phyloP scores from a whole-genome alignment of 371 early-diverging fungal genomes.

The Chytridiales sp. region DNA sequence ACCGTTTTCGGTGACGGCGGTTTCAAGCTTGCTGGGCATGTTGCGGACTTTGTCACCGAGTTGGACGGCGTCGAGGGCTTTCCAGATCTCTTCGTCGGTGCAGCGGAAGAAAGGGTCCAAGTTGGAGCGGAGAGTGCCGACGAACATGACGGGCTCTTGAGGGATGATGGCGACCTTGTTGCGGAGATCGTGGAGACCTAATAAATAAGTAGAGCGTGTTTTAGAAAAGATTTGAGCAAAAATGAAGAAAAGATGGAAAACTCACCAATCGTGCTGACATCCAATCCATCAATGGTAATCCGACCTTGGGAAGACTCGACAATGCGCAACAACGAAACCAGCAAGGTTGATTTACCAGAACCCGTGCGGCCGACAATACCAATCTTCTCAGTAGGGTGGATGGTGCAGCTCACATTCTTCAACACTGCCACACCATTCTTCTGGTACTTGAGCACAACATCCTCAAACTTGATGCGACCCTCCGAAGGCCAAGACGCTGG shows the following conservation, averaged over 20 bases:
- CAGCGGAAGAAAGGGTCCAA: conserved; percentile 36
- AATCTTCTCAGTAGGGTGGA: conserved; percentile 38
- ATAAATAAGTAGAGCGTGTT: too few species aligned
- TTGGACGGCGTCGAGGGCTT: conserved; percentile 25
- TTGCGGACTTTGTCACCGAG: conserved; percentile 32
- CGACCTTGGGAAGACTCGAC: conserved; percentile 78
- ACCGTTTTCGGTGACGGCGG: conserved; percentile 44
- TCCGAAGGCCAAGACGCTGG: conserved; percentile 52
- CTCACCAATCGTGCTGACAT: conserved; percentile 67
- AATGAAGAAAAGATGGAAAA: too few species aligned
- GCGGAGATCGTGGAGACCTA: conserved; percentile 47
- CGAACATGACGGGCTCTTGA: conserved; percentile 42
- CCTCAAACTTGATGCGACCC: conserved; percentile 52
- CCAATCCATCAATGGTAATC: conserved; percentile 74
- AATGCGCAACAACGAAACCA: conserved; percentile 54
- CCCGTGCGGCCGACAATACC: conserved; percentile 21
- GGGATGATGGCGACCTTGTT: conserved; percentile 41
- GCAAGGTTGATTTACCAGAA: conserved; percentile 20
- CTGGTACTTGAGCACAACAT: conserved; percentile 62
- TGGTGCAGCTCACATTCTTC: conserved; percentile 43
- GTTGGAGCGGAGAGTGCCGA: conserved; percentile 43
- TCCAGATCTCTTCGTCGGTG: conserved; percentile 38
- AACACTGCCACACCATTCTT: conserved; percentile 60
- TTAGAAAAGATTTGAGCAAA: too few species aligned
- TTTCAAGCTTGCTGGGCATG: conserved; percentile 13